Percentiles rank a stretch among this genome's conserved stretches.
Conservation (phyloP, 805 yeast genomes). For the Starmerella ratchasimensis region DNA sequence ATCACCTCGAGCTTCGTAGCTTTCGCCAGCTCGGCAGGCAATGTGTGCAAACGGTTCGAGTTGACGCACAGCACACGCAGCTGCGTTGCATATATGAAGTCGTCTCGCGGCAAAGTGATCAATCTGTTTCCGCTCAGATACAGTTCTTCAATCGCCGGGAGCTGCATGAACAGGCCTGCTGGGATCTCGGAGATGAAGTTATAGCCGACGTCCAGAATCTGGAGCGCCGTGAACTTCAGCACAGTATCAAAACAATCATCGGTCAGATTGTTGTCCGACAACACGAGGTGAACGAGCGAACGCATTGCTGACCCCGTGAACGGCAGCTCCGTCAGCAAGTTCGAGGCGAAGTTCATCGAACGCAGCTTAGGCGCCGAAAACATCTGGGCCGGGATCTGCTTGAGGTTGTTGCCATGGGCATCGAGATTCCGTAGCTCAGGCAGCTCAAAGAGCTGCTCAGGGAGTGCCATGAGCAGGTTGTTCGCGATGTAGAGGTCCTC, state of each 20-base stretch:
- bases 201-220: conserved; percentile 61
- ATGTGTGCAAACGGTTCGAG: conserved; percentile 68
- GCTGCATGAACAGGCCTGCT: conserved; percentile 46
- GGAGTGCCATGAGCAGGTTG: conserved; percentile 62
- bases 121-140: conserved; percentile 75
- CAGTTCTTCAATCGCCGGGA: conserved; percentile 46
- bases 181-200: conserved; percentile 78
- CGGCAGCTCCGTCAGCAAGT: conserved; percentile 16
- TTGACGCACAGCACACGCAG: conserved; percentile 57
- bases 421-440: conserved; percentile 53
- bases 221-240: conserved; percentile 43
- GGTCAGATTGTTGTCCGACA: conserved; percentile 71
- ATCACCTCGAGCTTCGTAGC: conserved; percentile 49
- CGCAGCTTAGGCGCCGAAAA: conserved; percentile 39
- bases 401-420: conserved; percentile 71
- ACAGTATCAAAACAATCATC: conserved; percentile 65
- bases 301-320: background rate
- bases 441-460: conserved; percentile 49
- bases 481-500: conserved; percentile 54
- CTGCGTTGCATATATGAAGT: conserved; percentile 46
- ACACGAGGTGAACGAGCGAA: conserved; percentile 30
- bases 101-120: conserved; percentile 72
- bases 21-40: conserved; percentile 79
- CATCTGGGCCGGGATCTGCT: conserved; percentile 49
- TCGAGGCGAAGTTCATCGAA: conserved; percentile 21